phyloP scores from a whole-genome alignment of 495 filamentous ascomycete genomes.

The Rhypophila decipiens region DNA sequence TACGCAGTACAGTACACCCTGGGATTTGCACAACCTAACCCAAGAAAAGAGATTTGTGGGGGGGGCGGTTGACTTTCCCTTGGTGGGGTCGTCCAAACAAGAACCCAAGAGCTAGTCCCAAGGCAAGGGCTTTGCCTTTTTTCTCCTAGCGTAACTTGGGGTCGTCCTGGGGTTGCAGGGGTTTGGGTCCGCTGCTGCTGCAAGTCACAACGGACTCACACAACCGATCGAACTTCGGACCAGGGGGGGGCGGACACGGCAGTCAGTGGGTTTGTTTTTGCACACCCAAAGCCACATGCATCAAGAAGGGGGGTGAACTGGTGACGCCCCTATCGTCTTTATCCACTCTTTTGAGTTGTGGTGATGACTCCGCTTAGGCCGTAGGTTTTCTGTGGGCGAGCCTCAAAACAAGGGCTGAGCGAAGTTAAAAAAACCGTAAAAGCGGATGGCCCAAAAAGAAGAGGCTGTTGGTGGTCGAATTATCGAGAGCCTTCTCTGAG shows the following conservation, averaged over 20 bases:
- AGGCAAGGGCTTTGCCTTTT: too few species aligned
- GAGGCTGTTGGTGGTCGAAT: neutral
- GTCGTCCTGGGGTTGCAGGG: neutral
- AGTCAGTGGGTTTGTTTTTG: too few species aligned
- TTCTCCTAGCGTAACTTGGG: slow-evolving; percentile 2
- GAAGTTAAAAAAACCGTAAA: too few species aligned
- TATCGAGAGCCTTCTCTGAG: neutral
- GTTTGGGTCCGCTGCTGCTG: slow-evolving; percentile 4
- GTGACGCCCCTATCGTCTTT: too few species aligned
- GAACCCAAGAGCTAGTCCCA: neutral
- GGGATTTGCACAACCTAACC: too few species aligned
- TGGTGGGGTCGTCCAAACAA: neutral
- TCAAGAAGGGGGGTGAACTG: too few species aligned
- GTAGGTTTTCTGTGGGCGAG: too few species aligned
- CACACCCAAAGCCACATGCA: too few species aligned
- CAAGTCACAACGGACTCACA: slow-evolving; percentile 11
- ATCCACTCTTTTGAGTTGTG: too few species aligned
- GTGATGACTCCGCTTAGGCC: too few species aligned
- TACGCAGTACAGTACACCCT: too few species aligned
- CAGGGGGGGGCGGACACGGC: slow-evolving; percentile 4
- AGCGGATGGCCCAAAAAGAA: neutral
- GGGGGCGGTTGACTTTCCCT: slow-evolving; percentile 17
- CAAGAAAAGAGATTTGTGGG: slow-evolving; percentile 20
- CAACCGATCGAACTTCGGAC: slow-evolving; percentile 16
- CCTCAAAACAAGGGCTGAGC: too few species aligned